Percentiles rank a stretch among this genome's conserved stretches.
These are phyloP conservation scores for Cunninghamia lanceolata DNA, from an alignment of 75 land plant species.

Conservation along the genomic window DNA sequence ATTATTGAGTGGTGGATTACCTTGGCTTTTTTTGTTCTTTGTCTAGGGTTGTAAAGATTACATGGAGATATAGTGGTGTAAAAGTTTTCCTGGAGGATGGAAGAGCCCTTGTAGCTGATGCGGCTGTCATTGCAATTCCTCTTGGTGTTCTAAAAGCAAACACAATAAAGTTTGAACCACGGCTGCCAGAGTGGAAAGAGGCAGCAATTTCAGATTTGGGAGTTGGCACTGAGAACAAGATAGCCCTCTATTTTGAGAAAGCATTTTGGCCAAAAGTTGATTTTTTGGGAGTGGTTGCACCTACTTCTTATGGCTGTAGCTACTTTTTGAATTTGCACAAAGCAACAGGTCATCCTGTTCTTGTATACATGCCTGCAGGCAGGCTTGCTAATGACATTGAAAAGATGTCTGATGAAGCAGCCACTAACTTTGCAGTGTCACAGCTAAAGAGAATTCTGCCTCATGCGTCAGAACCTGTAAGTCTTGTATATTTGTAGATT, in stretches of 20 bases:
- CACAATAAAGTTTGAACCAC: conserved; percentile 65
- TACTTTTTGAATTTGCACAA: conserved; percentile 88
- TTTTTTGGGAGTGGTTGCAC: conserved; percentile 73
- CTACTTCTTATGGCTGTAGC: conserved; percentile 65
- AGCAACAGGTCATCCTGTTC: conserved; percentile 85
- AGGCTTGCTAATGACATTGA: conserved; percentile 70
- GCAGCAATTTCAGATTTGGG: conserved; percentile 67
- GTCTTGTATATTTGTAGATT: not conserved
- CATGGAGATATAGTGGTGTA: conserved; percentile 39
- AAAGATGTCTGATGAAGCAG: conserved; percentile 70
- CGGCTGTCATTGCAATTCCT: conserved; percentile 75
- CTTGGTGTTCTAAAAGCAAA: conserved; percentile 79
- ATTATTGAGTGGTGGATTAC: not conserved
- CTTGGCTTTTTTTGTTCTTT: not conserved
- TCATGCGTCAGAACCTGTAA: conserved; percentile 73
- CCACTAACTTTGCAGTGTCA: conserved; percentile 62
- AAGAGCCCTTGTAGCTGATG: conserved; percentile 58
- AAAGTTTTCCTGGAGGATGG: conserved; percentile 51
- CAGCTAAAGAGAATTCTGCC: conserved; percentile 78
- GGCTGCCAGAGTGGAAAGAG: conserved; percentile 73
- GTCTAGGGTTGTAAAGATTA: conserved; percentile 54
- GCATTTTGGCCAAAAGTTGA: conserved; percentile 91
- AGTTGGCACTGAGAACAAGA: conserved; percentile 81
- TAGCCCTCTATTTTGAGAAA: conserved; percentile 63
- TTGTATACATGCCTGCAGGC: conserved; percentile 91